These are phyloP conservation scores for Arthrobotrys megalospora DNA, from an alignment of 2,329 filamentous ascomycete species.

Conservation along the genomic window DNA sequence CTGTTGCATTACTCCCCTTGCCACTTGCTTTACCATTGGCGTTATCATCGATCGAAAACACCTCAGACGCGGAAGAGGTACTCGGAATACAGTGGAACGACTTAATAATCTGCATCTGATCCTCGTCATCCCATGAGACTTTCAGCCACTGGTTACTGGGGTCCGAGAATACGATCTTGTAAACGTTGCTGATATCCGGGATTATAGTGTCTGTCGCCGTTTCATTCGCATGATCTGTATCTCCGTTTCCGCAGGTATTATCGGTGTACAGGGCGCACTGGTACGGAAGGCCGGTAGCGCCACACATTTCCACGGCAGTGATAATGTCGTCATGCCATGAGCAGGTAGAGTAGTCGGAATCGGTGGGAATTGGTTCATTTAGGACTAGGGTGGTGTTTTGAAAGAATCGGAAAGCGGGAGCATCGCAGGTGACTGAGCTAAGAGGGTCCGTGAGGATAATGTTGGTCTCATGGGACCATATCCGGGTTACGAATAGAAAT, in stretches of 20 bases:
- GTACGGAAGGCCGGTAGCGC: conserved; percentile 32
- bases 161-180: conserved; percentile 42
- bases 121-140: conserved; percentile 17
- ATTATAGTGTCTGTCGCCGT: neutral
- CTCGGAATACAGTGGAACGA: conserved; percentile 40
- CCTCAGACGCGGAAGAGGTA: conserved; percentile 15
- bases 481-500: neutral
- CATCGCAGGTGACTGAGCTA: conserved; percentile 35
- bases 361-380: conserved; percentile 26
- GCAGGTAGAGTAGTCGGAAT: conserved; percentile 24
- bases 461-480: conserved; percentile 9
- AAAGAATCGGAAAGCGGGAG: conserved; percentile 44
- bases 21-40: neutral
- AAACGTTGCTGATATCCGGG: conserved; percentile 36
- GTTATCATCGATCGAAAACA: conserved; percentile 4
- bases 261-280: conserved; percentile 53
- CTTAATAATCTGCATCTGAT: conserved; percentile 16
- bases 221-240: conserved; percentile 23
- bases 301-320: conserved; percentile 43
- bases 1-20: neutral
- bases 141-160: conserved; percentile 28
- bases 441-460: conserved; percentile 20
- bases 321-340: conserved; percentile 41
- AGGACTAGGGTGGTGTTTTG: conserved; percentile 45
- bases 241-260: conserved; percentile 47